Base-by-base conservation (phyloP, 768 basidiomycete genomes). In the Lenzites betulinus region DNA sequence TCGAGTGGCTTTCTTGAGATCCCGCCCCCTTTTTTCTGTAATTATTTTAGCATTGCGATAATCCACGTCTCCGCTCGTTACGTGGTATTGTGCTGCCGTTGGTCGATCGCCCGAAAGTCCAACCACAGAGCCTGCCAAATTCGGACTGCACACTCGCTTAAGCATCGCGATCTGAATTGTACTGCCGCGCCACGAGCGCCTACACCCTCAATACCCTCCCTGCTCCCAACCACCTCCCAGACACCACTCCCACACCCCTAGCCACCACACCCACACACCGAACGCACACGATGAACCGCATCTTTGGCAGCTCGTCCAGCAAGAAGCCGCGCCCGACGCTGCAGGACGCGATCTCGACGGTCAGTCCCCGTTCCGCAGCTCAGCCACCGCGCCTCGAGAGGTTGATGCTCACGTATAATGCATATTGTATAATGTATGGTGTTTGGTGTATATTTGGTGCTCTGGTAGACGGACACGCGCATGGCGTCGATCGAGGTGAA, bases 401-500 rank as follows among this genome's bases (percentile, higher is more conserved):
- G 4, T 4, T 33, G 6, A 11, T 33, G 30, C 30, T 33, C 30
- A 33, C 30, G 11, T n/a, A n/a, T n/a, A n/a, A n/a, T n/a, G n/a
- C n/a, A n/a, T n/a, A n/a, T n/a, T n/a, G n/a, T n/a, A n/a, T n/a
- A n/a, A n/a, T n/a, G n/a, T n/a, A n/a, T n/a, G n/a, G n/a, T n/a
- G n/a, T n/a, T n/a, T n/a, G n/a, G n/a, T n/a, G n/a, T n/a, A n/a
- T n/a, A n/a, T n/a, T 15, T 28, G 39, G 49, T 33, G 51, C 30
- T 22, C 59, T 43, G 33, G 46, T 64, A 97, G 95, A 97, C 94
- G 71, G 95, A 98, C 72, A 74, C 83, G 0, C 87, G 95, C 54
- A 82, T 93, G 73, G 86, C 87, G 26, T 87, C 90, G 13, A 91
- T 97, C 63, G 95, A 99, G 73, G 95, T 98, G 72, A 99, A 98